These are phyloP conservation scores for Forsythia viridissima DNA, from an alignment of 257 asterid species.

Conservation along the genomic window DNA sequence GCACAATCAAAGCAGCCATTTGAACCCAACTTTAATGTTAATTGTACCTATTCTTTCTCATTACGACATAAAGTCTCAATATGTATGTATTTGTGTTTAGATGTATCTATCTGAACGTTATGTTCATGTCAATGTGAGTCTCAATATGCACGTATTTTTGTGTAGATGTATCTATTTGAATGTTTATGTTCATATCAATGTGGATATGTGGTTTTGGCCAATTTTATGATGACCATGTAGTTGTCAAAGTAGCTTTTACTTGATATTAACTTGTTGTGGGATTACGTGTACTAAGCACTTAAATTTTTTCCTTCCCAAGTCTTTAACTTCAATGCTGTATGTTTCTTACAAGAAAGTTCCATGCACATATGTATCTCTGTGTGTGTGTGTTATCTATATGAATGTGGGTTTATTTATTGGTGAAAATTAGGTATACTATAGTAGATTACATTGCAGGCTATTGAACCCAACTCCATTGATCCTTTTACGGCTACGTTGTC, in stretches of 20 bases:
- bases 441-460: not conserved
- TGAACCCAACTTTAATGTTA: conserved; percentile 23
- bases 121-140: not conserved
- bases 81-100: not conserved
- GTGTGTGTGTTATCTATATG: not conserved
- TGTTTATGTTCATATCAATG: not conserved
- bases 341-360: not conserved
- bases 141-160: not conserved
- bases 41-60: conserved; percentile 24
- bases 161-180: not conserved
- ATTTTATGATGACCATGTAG: not conserved
- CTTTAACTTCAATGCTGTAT: not conserved
- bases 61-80: not conserved
- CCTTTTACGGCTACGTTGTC: not conserved
- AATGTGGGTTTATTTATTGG: not conserved
- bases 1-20: conserved; percentile 32
- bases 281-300: not conserved
- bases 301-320: not conserved
- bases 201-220: not conserved
- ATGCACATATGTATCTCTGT: not conserved
- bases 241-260: not conserved
- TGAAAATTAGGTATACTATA: not conserved
- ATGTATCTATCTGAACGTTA: not conserved
- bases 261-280: not conserved
- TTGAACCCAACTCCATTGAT: not conserved